Base-by-base conservation (phyloP, 169 alveolate species). In the Cyclospora cayetanensis region DNA sequence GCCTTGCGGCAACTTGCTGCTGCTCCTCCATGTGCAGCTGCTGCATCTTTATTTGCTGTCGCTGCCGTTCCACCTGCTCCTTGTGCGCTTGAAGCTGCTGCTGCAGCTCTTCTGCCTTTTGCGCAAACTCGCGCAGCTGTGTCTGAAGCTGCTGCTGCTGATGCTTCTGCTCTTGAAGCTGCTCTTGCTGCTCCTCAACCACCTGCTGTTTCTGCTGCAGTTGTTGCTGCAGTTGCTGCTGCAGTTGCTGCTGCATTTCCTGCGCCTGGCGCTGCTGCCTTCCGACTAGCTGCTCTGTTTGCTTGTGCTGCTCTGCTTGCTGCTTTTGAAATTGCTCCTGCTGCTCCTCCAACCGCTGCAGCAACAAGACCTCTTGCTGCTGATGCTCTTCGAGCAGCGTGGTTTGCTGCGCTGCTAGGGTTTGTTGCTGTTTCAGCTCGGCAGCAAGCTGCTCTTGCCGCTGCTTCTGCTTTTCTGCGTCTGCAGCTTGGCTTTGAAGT, bases 321-420 rank as follows among this genome's bases (percentile, higher is more conserved):
- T 37, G 76, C 76, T 80, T 34, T 53, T 80, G 46, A 31, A 52
- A 15, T 53, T 53, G 55, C 55, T 18, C 66, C 50, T 77, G 87
- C 66, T 41, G 87, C 87, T 77, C 60, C 60, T 11, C 70, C 66
- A 77, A 68, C 87, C 87, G 87, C 42, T 72, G 83, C 29, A 72
- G 83, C 83, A 72, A 55, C 83, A 72, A 35, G 39, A 20, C 83
- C 41, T 72, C 60, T 35, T 72, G 83, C 83, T 72, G 83, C 41
- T 77, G 87, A 25, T 43, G 65, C 50, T 46, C 87, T 2, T 46
- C 46, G 29, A 41, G 70, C 2, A 41, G 66, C 27, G 65, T 25
- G 9, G 87, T 77, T 35, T 77, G 87, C 87, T 77, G 87, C 87
- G 7, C 68, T 46, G 65, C 70, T 15, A 46, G 41, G 29, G 52